phyloP scores from a whole-genome alignment of 164 flowering plant genomes.

The Dillenia suffruticosa region DNA sequence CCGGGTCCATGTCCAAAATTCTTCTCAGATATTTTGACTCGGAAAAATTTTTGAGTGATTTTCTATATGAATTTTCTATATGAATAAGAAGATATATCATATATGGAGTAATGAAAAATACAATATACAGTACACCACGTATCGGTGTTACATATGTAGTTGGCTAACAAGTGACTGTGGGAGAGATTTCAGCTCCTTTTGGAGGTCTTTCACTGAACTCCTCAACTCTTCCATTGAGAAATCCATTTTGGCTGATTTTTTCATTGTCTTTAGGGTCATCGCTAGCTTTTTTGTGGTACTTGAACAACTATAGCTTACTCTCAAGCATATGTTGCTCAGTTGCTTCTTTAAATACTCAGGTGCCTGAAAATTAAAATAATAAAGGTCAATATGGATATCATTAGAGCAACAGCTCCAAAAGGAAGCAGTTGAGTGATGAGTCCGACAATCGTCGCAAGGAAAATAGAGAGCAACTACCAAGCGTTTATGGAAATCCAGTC shows the following conservation, averaged over 20 bases:
- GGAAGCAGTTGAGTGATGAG: constrained; percentile 94
- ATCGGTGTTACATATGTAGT: constrained; percentile 39
- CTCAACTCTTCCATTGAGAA: constrained; percentile 21
- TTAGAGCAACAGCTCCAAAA: constrained; percentile 80
- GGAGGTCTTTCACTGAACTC: constrained; percentile 19
- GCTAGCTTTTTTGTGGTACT: constrained; percentile 31
- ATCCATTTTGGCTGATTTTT: constrained; percentile 17
- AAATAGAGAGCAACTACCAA: constrained; percentile 85
- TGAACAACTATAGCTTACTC: constrained; percentile 30
- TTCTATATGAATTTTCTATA: too few species aligned
- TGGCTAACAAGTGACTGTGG: constrained; percentile 6
- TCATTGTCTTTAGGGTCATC: constrained; percentile 17
- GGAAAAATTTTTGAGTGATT: too few species aligned
- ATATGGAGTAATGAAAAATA: too few species aligned
- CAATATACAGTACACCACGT: too few species aligned
- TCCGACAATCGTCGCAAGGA: constrained; percentile 85
- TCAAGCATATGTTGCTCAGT: constrained; percentile 28
- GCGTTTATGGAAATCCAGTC: constrained; percentile 61
- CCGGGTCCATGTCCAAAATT: too few species aligned
- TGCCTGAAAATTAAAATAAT: constrained; percentile 22
- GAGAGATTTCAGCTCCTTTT: constrained; percentile 15
- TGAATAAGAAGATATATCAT: too few species aligned
- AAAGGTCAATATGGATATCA: constrained; percentile 6
- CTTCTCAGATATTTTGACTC: too few species aligned
- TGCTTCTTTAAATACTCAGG: constrained; percentile 36